Conservation (phyloP, 2,329 filamentous ascomycete species). For the Botryotinia globosa region DNA sequence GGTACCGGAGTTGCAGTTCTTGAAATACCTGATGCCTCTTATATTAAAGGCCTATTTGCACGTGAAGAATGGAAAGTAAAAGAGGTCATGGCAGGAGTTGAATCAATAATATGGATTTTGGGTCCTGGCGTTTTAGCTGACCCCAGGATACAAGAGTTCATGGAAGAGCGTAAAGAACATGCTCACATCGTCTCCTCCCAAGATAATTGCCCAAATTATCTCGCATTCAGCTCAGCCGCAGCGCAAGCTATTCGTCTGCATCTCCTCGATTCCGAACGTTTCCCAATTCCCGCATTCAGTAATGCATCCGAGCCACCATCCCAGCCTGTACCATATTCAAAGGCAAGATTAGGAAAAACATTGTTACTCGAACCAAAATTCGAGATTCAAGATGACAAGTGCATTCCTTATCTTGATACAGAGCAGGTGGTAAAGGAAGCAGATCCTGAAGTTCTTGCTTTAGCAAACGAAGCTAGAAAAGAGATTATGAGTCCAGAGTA, state of each 20-base stretch:
- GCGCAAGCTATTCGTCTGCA: constrained; percentile 66
- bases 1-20: constrained; percentile 76
- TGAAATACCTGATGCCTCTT: constrained; percentile 69
- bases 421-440: constrained; percentile 43
- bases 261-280: constrained; percentile 70
- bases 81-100: constrained; percentile 64
- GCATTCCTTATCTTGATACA: constrained; percentile 51
- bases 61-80: constrained; percentile 69
- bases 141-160: constrained; percentile 64
- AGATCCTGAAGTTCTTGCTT: constrained; percentile 46
- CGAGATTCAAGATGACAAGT: constrained; percentile 44
- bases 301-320: constrained; percentile 28
- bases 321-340: constrained; percentile 24
- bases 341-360: constrained; percentile 29
- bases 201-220: constrained; percentile 72
- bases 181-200: constrained; percentile 76
- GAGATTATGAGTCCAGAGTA: constrained; percentile 46
- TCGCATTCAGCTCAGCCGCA: constrained; percentile 67
- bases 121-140: constrained; percentile 65
- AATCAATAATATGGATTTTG: constrained; percentile 77
- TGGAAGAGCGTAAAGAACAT: constrained; percentile 56
- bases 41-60: constrained; percentile 66
- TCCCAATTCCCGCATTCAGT: constrained; percentile 68
- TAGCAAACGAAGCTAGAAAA: constrained; percentile 51
- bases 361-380: constrained; percentile 35